These are phyloP conservation scores for Rhodomyrtus psidioides DNA, from an alignment of 441 rosid species.

Conservation along the genomic window DNA sequence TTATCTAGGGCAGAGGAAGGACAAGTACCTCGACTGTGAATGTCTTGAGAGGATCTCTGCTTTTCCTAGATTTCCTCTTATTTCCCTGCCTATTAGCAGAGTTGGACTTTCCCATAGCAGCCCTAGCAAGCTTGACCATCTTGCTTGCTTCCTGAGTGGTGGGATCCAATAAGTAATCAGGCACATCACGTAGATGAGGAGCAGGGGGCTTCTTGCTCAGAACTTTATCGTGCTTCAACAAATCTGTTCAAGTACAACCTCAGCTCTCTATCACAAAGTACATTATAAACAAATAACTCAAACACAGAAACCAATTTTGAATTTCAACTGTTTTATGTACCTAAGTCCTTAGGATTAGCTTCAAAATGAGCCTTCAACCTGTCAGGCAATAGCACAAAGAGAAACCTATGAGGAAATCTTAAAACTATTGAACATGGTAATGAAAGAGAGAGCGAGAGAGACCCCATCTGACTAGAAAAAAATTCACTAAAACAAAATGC, in stretches of 20 bases:
- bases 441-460: background rate
- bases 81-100: conserved; percentile 26
- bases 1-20: background rate
- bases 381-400: background rate
- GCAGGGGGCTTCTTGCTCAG: conserved; percentile 65
- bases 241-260: conserved; percentile 33
- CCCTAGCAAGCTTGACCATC: conserved; percentile 75
- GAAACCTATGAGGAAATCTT: background rate
- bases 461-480: background rate
- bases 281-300: background rate
- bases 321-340: conserved; percentile 9
- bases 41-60: conserved; percentile 64
- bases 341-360: conserved; percentile 79
- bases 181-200: conserved; percentile 67
- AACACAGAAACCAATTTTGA: background rate
- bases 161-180: conserved; percentile 66
- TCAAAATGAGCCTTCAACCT: conserved; percentile 92
- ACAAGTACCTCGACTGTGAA: conserved; percentile 50
- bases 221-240: conserved; percentile 75
- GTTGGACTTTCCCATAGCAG: conserved; percentile 67
- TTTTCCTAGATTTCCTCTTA: conserved; percentile 45
- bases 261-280: background rate
- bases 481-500: background rate
- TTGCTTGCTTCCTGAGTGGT: conserved; percentile 82
- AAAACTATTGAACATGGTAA: background rate